Conservation (phyloP, 345 rosid genomes). For the Pugionium dolabratum region DNA sequence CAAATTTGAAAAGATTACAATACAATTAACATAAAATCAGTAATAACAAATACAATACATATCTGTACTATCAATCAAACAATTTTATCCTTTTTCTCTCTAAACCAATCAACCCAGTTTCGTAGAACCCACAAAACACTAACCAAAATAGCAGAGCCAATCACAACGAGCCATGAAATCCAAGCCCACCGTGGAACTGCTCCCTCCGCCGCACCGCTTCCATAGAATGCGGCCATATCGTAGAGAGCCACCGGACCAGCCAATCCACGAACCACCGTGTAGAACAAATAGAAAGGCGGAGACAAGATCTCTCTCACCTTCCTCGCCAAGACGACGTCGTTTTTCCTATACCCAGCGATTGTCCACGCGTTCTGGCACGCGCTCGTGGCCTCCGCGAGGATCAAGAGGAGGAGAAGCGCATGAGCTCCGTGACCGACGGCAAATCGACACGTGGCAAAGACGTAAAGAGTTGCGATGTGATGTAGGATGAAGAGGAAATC, state of each 20-base stretch:
- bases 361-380: conserved; percentile 76
- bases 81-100: conserved; percentile 34
- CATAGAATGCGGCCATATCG: conserved; percentile 55
- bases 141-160: conserved; percentile 52
- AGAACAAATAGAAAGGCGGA: conserved; percentile 56
- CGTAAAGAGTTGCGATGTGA: conserved; percentile 79
- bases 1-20: no score
- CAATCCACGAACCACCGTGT: conserved; percentile 64
- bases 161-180: conserved; percentile 80
- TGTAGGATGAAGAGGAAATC: conserved; percentile 81
- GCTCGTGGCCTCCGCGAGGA: conserved; percentile 82
- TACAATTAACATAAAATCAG: no score
- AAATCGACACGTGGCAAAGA: conserved; percentile 64
- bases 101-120: conserved; percentile 61
- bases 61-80: no score
- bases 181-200: conserved; percentile 76
- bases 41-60: no score
- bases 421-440: conserved; percentile 58
- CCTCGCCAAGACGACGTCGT: conserved; percentile 50
- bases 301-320: conserved; percentile 49
- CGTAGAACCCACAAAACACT: conserved; percentile 65
- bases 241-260: conserved; percentile 58
- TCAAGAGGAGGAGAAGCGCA: conserved; percentile 57
- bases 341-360: conserved; percentile 47
- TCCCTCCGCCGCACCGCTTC: conserved; percentile 44